phyloP scores from a whole-genome alignment of 139 green algal species.

The Raphidocelis subcapitata region DNA sequence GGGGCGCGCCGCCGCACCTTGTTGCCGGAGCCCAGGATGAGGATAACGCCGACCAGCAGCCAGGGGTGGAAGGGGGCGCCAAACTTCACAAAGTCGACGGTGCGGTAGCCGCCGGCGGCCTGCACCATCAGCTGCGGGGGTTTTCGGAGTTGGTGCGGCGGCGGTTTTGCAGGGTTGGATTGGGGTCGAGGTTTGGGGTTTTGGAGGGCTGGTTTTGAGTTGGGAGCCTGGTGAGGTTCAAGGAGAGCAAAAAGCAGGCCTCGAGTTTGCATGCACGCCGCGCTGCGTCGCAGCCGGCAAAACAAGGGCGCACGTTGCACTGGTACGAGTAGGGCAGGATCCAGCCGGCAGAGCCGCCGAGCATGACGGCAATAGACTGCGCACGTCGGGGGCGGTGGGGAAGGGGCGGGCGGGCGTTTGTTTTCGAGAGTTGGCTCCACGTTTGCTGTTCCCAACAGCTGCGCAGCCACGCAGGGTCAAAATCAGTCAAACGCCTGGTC shows the following conservation, averaged over 20 bases:
- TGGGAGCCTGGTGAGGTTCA: too few species aligned
- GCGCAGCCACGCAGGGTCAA: too few species aligned
- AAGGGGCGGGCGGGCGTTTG: too few species aligned
- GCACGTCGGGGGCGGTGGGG: too few species aligned
- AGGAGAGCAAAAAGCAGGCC: too few species aligned
- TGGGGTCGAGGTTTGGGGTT: neutral
- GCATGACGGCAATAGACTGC: constrained; percentile 39
- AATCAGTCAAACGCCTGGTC: too few species aligned
- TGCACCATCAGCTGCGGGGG: constrained; percentile 81
- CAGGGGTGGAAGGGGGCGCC: constrained; percentile 47
- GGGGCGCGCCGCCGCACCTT: neutral
- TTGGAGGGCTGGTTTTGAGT: too few species aligned
- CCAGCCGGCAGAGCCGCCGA: constrained; percentile 58
- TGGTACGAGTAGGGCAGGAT: constrained; percentile 61
- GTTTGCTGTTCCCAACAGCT: too few species aligned
- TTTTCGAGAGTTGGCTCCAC: too few species aligned
- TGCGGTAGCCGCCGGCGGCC: constrained; percentile 60
- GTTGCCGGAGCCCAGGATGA: constrained; percentile 17
- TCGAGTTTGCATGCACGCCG: neutral
- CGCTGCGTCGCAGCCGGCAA: too few species aligned
- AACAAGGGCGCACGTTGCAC: constrained; percentile 6
- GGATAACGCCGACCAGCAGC: constrained; percentile 16
- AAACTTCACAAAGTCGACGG: constrained; percentile 53
- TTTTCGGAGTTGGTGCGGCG: constrained; percentile 50
- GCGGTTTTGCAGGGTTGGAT: neutral